Percentiles rank a stretch among this genome's conserved stretches.
Evolutionary conservation across 2,329 filamentous ascomycete genomes (phyloP).

Genomic region (Anthostomella pinea): DNA sequence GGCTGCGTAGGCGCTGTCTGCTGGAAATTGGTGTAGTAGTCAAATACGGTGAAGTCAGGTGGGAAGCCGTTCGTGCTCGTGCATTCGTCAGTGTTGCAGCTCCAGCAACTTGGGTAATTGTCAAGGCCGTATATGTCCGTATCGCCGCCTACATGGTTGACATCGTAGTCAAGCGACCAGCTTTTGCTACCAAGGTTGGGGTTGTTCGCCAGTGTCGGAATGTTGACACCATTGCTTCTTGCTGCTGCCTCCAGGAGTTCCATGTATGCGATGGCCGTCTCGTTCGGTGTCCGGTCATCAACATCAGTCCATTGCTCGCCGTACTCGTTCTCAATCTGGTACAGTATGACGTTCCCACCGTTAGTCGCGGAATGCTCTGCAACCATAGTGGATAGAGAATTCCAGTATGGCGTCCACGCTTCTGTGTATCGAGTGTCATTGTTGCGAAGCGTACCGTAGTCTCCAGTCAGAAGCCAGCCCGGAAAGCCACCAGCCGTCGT

Average conservation of each 20-base stretch:
- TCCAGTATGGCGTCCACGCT: conserved; percentile 54
- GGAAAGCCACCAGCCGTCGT: conserved; percentile 61
- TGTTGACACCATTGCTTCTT: conserved; percentile 53
- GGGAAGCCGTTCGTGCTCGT: conserved; percentile 52
- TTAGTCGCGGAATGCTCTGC: conserved; percentile 54
- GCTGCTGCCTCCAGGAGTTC: conserved; percentile 52
- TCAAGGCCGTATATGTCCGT: conserved; percentile 53
- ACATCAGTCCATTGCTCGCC: conserved; percentile 42
- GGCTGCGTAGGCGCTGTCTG: conserved; percentile 22
- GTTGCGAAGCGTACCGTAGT: conserved; percentile 50
- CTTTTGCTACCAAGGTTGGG: conserved; percentile 49
- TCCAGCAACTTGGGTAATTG: conserved; percentile 58
- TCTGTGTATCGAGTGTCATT: conserved; percentile 51
- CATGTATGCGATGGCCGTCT: conserved; percentile 53
- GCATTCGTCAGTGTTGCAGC: conserved; percentile 60
- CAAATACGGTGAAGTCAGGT: conserved; percentile 23
- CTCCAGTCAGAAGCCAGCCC: conserved; percentile 60
- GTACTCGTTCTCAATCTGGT: conserved; percentile 58
- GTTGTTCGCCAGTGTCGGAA: conserved; percentile 60
- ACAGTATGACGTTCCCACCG: conserved; percentile 54
- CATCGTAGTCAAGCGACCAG: conserved; percentile 61
- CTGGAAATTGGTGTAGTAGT: conserved; percentile 31
- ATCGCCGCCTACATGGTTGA: conserved; percentile 53
- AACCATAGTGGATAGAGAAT: conserved; percentile 47
- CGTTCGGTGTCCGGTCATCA: conserved; percentile 43